Conservation (phyloP, 2,329 filamentous ascomycete species). For the Leptographium lundbergii region DNA sequence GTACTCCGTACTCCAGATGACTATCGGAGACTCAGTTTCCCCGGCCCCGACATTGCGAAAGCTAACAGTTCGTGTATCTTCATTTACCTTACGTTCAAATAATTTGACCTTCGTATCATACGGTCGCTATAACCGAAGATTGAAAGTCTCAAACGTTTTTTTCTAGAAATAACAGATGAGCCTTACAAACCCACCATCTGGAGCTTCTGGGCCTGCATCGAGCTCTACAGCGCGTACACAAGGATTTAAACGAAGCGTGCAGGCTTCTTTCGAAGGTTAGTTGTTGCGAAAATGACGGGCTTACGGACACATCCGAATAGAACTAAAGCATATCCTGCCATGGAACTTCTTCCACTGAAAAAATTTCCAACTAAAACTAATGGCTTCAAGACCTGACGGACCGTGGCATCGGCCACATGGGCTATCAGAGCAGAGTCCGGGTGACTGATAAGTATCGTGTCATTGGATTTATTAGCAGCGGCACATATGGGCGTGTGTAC, state of each 20-base stretch:
- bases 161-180: conserved; percentile 27
- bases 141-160: too few relatives aligned
- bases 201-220: conserved; percentile 34
- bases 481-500: conserved; percentile 96
- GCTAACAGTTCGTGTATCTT: too few relatives aligned
- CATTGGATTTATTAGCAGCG: conserved; percentile 94
- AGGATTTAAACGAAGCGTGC: conserved; percentile 44
- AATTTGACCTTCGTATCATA: background rate
- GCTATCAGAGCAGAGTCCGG: conserved; percentile 66
- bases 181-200: conserved; percentile 41
- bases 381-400: conserved; percentile 35
- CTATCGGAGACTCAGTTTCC: background rate
- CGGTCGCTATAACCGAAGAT: background rate
- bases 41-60: background rate
- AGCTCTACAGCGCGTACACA: conserved; percentile 29
- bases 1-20: too few relatives aligned
- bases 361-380: background rate
- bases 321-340: background rate
- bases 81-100: background rate
- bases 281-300: background rate
- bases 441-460: conserved; percentile 92
- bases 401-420: conserved; percentile 30
- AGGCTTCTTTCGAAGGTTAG: conserved; percentile 49
- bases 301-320: background rate
- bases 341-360: background rate